Evolutionary conservation across 345 rosid species (phyloP).

Genomic region (Eutrema japonicum): DNA sequence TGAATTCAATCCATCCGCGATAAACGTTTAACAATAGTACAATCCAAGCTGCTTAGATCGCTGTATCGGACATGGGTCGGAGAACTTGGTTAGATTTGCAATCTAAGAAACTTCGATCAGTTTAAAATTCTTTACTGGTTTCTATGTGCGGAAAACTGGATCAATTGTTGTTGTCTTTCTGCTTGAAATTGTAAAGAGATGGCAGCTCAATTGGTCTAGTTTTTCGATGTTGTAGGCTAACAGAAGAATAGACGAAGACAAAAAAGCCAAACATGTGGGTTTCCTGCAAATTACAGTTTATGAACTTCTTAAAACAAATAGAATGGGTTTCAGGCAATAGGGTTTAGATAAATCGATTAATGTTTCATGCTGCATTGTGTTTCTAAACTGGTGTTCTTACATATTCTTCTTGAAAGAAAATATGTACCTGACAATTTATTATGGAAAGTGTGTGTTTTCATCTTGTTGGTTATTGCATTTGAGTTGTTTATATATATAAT

Average conservation of each 20-base stretch:
- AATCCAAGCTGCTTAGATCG: not conserved
- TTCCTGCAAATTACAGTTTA: conserved; percentile 34
- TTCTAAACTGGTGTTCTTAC: not conserved
- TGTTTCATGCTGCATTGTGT: too few relatives aligned
- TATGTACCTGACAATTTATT: not conserved
- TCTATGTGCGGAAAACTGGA: too few relatives aligned
- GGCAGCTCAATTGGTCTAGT: too few relatives aligned
- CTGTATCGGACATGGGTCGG: not conserved
- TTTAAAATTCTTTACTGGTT: not conserved
- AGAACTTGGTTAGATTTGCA: conserved; percentile 20
- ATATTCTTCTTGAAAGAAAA: not conserved
- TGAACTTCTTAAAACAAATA: too few relatives aligned
- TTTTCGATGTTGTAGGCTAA: conserved; percentile 58
- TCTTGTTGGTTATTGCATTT: conserved; percentile 38
- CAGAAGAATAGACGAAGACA: conserved; percentile 66
- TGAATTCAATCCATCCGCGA: too few relatives aligned
- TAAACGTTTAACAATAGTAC: not conserved
- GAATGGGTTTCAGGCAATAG: too few relatives aligned
- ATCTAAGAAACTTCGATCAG: not conserved
- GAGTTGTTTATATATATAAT: conserved; percentile 35
- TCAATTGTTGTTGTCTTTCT: too few relatives aligned
- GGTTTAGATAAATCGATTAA: too few relatives aligned
- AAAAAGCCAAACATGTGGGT: conserved; percentile 55
- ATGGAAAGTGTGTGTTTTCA: not conserved
- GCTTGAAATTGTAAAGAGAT: too few relatives aligned